Evolutionary conservation across 305 asterid species (phyloP).

Genomic region (Petunia hybrid): DNA sequence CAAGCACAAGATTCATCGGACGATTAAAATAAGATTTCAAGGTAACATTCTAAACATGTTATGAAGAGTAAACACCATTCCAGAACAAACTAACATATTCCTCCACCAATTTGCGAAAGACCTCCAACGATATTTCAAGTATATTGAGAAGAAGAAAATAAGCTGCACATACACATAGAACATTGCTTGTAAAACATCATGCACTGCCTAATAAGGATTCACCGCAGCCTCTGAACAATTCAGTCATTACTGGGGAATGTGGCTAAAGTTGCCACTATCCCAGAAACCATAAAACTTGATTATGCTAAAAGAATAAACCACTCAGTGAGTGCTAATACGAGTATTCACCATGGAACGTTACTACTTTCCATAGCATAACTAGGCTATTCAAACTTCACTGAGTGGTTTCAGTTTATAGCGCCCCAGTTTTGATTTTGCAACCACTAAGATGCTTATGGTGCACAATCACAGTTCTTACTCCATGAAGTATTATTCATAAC

Average conservation of each 20-base stretch:
- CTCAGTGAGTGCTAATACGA: neutral
- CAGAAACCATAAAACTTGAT: neutral
- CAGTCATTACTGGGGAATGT: neutral
- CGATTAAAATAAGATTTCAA: neutral
- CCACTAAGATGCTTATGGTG: neutral
- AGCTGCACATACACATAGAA: slow-evolving; percentile 25
- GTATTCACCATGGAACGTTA: neutral
- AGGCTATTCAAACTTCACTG: slow-evolving; percentile 27
- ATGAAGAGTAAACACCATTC: slow-evolving; percentile 20
- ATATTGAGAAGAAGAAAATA: slow-evolving; percentile 7
- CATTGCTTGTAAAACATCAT: slow-evolving; percentile 4
- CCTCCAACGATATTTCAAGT: neutral
- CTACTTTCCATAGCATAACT: neutral
- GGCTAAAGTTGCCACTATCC: neutral
- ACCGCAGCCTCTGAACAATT: slow-evolving; percentile 3
- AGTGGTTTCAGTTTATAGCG: slow-evolving; percentile 5
- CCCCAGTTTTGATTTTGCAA: neutral
- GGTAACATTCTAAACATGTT: neutral
- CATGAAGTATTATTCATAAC: neutral
- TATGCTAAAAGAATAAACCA: neutral
- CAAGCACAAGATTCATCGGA: neutral
- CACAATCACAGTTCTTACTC: slow-evolving; percentile 12
- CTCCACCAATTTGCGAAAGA: neutral
- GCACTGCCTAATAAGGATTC: neutral
- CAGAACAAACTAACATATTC: slow-evolving; percentile 19